phyloP scores from a whole-genome alignment of 169 alveolate genomes.

The Theileria orientalis region DNA sequence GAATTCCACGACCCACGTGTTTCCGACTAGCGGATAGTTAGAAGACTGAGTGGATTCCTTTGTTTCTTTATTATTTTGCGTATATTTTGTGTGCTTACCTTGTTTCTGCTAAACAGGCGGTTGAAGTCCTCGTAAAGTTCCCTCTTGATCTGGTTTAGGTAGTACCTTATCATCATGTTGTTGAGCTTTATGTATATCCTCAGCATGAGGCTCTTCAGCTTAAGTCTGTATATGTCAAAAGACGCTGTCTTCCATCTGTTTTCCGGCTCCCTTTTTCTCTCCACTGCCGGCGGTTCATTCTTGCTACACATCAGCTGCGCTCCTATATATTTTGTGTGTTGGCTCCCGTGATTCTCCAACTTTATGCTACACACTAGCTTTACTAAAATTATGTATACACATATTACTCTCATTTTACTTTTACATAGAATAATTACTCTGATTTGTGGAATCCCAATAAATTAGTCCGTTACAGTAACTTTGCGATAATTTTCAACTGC shows the following conservation, averaged over 20 bases:
- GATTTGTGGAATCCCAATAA: background rate
- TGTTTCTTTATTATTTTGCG: conserved; percentile 6
- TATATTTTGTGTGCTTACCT: background rate
- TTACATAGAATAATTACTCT: background rate
- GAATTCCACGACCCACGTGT: conserved; percentile 36
- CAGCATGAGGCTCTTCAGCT: background rate
- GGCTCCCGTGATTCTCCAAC: too few species aligned
- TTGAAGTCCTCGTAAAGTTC: background rate
- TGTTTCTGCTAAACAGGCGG: background rate
- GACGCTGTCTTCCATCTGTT: too few species aligned
- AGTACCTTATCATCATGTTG: background rate
- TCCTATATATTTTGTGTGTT: too few species aligned
- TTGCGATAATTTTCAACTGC: conserved; percentile 69
- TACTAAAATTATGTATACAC: background rate
- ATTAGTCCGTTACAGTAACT: conserved; percentile 25
- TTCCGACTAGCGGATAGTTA: conserved; percentile 53
- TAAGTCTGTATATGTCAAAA: too few species aligned
- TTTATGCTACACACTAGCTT: background rate
- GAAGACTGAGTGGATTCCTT: conserved; percentile 23
- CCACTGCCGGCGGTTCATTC: too few species aligned
- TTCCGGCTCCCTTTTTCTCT: too few species aligned
- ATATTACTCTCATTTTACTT: background rate
- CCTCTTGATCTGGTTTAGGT: background rate
- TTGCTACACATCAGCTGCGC: too few species aligned
- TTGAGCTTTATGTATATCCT: background rate